Percentiles rank a stretch among this genome's conserved stretches.
These are phyloP conservation scores for Zelonia costaricensis DNA, from an alignment of 208 protist genomes.

Conservation along the genomic window DNA sequence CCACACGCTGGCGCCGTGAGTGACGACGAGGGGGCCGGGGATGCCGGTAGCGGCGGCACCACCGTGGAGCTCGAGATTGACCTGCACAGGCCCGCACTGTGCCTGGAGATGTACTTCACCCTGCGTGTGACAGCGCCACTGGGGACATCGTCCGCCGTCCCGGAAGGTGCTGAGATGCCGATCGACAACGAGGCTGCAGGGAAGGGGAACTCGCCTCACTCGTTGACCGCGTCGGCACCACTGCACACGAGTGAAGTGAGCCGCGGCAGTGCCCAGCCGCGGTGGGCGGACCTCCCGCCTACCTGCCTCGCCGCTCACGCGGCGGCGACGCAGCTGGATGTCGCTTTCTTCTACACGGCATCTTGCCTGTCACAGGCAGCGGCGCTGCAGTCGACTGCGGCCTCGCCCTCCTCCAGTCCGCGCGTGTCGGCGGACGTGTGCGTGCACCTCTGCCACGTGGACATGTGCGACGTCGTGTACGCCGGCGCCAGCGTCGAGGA, in stretches of 20 bases:
- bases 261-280: slow-evolving; percentile 20
- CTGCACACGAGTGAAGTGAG: slow-evolving; percentile 26
- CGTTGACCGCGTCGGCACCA: too few relatives aligned
- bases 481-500: slow-evolving; percentile 43
- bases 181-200: too few relatives aligned
- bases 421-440: slow-evolving; percentile 23
- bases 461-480: slow-evolving; percentile 45
- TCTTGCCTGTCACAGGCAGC: slow-evolving; percentile 7
- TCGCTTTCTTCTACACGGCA: slow-evolving; percentile 25
- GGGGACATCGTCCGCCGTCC: too few relatives aligned
- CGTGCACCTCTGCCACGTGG: slow-evolving; percentile 39
- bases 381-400: neutral
- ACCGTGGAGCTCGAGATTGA: too few relatives aligned
- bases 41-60: too few relatives aligned
- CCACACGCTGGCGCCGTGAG: too few relatives aligned
- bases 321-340: slow-evolving; percentile 3
- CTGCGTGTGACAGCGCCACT: too few relatives aligned
- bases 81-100: too few relatives aligned
- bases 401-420: neutral
- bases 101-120: too few relatives aligned
- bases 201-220: too few relatives aligned
- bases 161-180: too few relatives aligned
- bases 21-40: too few relatives aligned
- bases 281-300: slow-evolving; percentile 20
- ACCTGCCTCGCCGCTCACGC: neutral